These are phyloP conservation scores for Coccomyxa subellipsoidea DNA, from an alignment of 163 green algal species.

Conservation along the genomic window DNA sequence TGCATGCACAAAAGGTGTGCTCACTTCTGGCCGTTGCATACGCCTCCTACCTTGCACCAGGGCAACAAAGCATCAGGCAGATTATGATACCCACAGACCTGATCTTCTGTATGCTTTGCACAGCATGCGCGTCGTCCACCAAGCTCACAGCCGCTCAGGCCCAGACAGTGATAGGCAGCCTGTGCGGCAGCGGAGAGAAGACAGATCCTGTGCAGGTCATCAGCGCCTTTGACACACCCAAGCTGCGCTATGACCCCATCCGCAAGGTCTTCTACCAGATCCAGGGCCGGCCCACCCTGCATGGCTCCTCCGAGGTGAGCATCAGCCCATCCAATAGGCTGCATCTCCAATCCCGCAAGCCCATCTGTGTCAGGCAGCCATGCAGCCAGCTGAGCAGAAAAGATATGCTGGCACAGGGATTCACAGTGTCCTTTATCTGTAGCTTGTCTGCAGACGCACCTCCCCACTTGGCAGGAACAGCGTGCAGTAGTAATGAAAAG, in stretches of 20 bases:
- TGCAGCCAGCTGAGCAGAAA: too few relatives aligned
- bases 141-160: not conserved
- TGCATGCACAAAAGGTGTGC: not conserved
- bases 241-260: slow-evolving; percentile 65
- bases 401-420: too few relatives aligned
- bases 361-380: too few relatives aligned
- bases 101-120: not conserved
- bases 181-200: slow-evolving; percentile 5
- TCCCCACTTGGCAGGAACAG: too few relatives aligned
- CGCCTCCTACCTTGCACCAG: too few relatives aligned
- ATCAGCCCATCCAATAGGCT: too few relatives aligned
- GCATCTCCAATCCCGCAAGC: too few relatives aligned
- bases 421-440: too few relatives aligned
- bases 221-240: slow-evolving; percentile 65
- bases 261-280: slow-evolving; percentile 55
- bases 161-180: not conserved
- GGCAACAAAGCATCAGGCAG: not conserved
- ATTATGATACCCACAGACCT: not conserved
- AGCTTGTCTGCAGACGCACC: too few relatives aligned
- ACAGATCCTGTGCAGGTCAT: slow-evolving; percentile 51
- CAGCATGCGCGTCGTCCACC: not conserved
- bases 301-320: slow-evolving; percentile 39
- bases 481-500: too few relatives aligned
- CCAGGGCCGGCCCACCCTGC: slow-evolving; percentile 12
- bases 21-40: too few relatives aligned